Evolutionary conservation across 139 green algal species (phyloP).

Genomic region (Desmodesmus armatus): DNA sequence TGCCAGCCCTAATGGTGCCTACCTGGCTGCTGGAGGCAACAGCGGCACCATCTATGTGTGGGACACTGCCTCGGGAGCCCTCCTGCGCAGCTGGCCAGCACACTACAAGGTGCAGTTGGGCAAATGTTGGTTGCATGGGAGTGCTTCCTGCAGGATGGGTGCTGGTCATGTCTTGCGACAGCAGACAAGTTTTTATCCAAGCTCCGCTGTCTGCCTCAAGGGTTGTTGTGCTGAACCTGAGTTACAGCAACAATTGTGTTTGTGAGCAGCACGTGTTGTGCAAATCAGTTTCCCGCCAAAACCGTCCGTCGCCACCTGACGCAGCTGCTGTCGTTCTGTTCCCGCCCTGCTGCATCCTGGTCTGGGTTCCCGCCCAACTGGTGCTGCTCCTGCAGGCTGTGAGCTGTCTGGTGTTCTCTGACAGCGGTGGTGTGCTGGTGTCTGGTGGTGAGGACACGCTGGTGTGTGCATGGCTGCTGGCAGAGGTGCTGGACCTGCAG

Average conservation of each 20-base stretch:
- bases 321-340: too few relatives aligned
- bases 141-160: neutral
- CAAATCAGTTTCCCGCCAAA: too few relatives aligned
- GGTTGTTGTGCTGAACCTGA: too few relatives aligned
- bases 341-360: too few relatives aligned
- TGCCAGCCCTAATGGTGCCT: conserved; percentile 63
- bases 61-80: conserved; percentile 76
- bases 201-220: too few relatives aligned
- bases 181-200: too few relatives aligned
- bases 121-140: neutral
- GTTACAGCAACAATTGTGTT: too few relatives aligned
- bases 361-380: too few relatives aligned
- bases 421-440: conserved; percentile 78
- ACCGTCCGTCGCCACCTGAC: too few relatives aligned
- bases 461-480: conserved; percentile 82
- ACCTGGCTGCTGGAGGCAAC: conserved; percentile 69
- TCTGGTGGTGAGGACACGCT: conserved; percentile 85
- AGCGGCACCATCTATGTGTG: conserved; percentile 84
- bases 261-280: too few relatives aligned
- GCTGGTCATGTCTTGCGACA: too few relatives aligned
- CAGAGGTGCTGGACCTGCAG: conserved; percentile 75
- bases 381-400: conserved; percentile 72
- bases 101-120: conserved; percentile 86
- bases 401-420: conserved; percentile 74
- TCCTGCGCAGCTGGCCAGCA: conserved; percentile 85